Base-by-base conservation (phyloP, 2,329 filamentous ascomycete genomes). In the Zalaria sp. region DNA sequence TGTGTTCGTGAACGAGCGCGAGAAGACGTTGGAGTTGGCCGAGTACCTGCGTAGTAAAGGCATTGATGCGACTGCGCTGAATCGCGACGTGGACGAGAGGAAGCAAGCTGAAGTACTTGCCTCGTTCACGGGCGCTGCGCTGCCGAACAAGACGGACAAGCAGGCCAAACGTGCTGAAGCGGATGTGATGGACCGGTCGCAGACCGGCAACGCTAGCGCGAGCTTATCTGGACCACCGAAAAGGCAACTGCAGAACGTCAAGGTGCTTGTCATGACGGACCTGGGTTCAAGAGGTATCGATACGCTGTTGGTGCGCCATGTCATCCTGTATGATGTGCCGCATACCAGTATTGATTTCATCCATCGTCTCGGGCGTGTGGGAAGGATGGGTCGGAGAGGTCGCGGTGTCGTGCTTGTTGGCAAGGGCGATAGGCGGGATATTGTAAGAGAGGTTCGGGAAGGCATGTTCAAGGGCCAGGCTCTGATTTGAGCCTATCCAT, bases 311-410 rank as follows among this genome's bases (percentile, higher is more conserved):
- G 89, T 96, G 11, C 75, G 84, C 43, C 85, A 93, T 51, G 91
- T 98, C 40, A 81, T 98, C 42, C 66, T 98, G 26, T 96, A 94
- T 60, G 87, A 98, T 58, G 89, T 98, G n/a, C 91, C 91, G 4
- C 89, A 96, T 57, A 93, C 85, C 0, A 93, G 87, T 0, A 93
- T 98, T 46, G 93, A 98, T 61, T 98, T 98, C 55, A 95, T 98
- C 55, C 93, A 98, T 62, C 81, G 93, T 10, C 75, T 96, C 4
- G 91, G 91, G 10, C 75, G 91, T 43, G 86, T 91, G 1, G 91
- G 91, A 0, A 76, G 91, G 29, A 96, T 96, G 86, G 87, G 87
- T 3, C 75, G 87, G 47, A 75, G 91, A 58, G 91, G 91, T 10
- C 73, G 88, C 43, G 91, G 87, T 18, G 79, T 96, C 49, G 88